Base-by-base conservation (phyloP, 495 filamentous ascomycete genomes). In the Annulohypoxylon moriforme region DNA sequence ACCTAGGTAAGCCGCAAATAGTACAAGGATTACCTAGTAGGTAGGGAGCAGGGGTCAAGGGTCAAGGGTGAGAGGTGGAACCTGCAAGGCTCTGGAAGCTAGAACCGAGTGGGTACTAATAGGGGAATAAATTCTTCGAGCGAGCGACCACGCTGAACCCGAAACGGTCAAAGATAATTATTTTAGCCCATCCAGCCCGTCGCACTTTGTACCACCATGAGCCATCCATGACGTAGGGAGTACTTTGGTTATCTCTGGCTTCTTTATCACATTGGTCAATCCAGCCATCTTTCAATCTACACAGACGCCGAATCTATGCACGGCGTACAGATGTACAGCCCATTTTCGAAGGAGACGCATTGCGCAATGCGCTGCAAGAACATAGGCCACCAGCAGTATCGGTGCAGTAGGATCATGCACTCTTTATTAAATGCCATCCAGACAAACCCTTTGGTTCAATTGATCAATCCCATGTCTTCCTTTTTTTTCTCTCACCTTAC, bases 381-480 rank as follows among this genome's bases (percentile, higher is more conserved):
- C 50, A 63, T 24, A 52, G 62, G 56, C 60, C 57, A 47, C 27
- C 57, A 50, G 36, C 36, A 27, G 60, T 64, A 60, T 58, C 60
- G 60, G 61, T 47, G 68, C 62, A 72, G 60, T 65, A 73, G 70
- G 70, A 73, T 73, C 65, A 69, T 66, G 70, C 65, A 72, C 16
- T 46, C 25, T 61, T 57, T 40, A 73, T 73, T 69, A 73, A 73
- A 69, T 62, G 65, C 49, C 64, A 55, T 63, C 31, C 8, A 14
- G 9, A 22, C 11, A 59, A 31, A 14, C 59, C 59, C 59, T 9
- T 14, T 34, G 18, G 49, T 29, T 44, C 59, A 64, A 68, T 72
- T 64, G 47, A 53, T 64, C 65, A 61, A 72, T 61, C 10, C 58
- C 11, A 36, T 20, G 14, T 29, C 5, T 0, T 13, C 18, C 20